These are phyloP conservation scores for Retiboletus fuscus DNA, from an alignment of 1,284 basidiomycete species.

Conservation along the genomic window DNA sequence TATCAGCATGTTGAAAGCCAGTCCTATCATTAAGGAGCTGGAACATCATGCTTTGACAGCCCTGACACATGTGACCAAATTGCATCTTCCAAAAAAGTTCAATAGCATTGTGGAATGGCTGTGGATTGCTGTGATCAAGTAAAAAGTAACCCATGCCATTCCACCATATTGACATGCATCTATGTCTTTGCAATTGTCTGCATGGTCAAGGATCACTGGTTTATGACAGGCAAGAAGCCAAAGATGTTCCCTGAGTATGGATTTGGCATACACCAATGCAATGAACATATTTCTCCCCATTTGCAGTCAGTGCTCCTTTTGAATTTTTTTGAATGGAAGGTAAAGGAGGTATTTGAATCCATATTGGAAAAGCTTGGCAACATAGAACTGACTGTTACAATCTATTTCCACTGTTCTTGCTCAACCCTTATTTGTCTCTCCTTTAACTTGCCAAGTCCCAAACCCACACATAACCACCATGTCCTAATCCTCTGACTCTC, in stretches of 20 bases:
- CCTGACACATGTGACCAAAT: not conserved
- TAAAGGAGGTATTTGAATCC: slow-evolving; percentile 9
- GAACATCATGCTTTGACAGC: slow-evolving; percentile 1
- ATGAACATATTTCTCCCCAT: slow-evolving; percentile 20
- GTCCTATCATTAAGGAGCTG: not conserved
- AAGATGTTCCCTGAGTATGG: slow-evolving; percentile 6
- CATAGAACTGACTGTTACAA: too few species aligned
- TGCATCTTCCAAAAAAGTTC: not conserved
- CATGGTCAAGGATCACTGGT: slow-evolving; percentile 17
- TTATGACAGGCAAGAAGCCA: slow-evolving; percentile 10
- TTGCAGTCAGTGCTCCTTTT: not conserved
- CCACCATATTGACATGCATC: slow-evolving; percentile 22
- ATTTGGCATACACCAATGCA: slow-evolving; percentile 11
- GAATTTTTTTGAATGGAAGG: not conserved
- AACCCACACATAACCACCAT: too few species aligned
- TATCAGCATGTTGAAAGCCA: too few species aligned
- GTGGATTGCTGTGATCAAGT: slow-evolving; percentile 19
- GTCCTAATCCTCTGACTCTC: too few species aligned
- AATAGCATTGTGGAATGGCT: slow-evolving; percentile 5
- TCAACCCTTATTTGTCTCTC: too few species aligned
- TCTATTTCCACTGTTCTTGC: too few species aligned
- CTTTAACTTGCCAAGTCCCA: too few species aligned
- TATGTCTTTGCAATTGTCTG: slow-evolving; percentile 10
- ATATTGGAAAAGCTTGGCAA: not conserved
- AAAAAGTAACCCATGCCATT: slow-evolving; percentile 30